A percentile compares a stretch with the other conserved stretches of the same genome.
Conservation (phyloP, 139 green algal genomes). For the Chlorella sp. region DNA sequence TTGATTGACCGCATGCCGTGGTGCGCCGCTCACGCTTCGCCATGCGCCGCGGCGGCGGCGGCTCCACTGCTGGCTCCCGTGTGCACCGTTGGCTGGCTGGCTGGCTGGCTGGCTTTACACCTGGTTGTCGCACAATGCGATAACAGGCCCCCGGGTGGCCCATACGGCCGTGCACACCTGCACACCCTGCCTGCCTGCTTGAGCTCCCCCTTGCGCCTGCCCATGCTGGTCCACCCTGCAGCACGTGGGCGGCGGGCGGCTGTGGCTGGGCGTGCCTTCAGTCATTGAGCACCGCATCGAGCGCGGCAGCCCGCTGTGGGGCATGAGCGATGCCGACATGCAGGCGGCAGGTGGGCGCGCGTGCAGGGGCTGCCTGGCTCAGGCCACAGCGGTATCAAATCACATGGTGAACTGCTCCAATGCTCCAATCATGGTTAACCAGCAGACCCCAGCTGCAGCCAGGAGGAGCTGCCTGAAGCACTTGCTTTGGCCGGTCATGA, state of each 20-base stretch:
- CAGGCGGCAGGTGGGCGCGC: slow-evolving; percentile 14
- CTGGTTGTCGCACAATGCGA: background rate
- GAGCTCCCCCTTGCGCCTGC: background rate
- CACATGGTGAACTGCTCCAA: too few relatives aligned
- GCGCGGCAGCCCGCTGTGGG: slow-evolving; percentile 49
- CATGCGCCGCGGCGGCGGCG: too few relatives aligned
- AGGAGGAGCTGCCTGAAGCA: too few relatives aligned
- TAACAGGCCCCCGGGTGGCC: background rate
- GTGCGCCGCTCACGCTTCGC: too few relatives aligned
- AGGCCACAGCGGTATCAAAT: too few relatives aligned
- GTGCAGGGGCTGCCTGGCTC: too few relatives aligned
- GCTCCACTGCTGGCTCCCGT: too few relatives aligned
- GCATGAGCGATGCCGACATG: slow-evolving; percentile 49
- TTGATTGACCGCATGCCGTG: too few relatives aligned
- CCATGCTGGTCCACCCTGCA: slow-evolving; percentile 41
- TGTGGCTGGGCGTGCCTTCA: slow-evolving; percentile 71
- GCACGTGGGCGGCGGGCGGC: slow-evolving; percentile 40
- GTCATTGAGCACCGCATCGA: slow-evolving; percentile 64
- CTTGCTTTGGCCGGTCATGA: too few relatives aligned
- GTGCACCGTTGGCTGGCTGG: too few relatives aligned
- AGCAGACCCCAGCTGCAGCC: too few relatives aligned
- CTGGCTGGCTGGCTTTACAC: background rate
- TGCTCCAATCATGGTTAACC: too few relatives aligned
- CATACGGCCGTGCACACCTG: background rate
- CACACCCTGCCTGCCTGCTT: background rate